Evolutionary conservation across 176 grass and related monocot species (phyloP), one percentile per base, ranked within the genome.

Genomic region (Oryza meridionalis): DNA sequence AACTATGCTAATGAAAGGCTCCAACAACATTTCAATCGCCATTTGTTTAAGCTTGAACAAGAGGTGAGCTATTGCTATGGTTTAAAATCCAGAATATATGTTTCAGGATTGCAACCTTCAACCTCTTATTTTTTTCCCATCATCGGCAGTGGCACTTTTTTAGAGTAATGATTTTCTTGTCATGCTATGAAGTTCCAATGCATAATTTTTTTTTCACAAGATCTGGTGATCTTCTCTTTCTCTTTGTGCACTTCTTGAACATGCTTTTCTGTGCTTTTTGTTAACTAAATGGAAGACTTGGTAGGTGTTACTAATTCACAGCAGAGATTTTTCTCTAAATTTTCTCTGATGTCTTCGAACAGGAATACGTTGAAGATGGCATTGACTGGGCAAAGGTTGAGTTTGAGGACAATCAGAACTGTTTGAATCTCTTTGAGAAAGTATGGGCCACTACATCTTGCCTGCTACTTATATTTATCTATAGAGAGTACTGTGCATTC

Each of bases 351-450:
- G 80, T 82, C 15, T 77, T 38, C 80, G 47, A 51, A 38, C 87
- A 94, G 93, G 96, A 99, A 87, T 99, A 99, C 75, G 81, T 96
- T 81, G 91, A 99, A 66, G 96, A 99, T 81, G 96, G 96, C 73
- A 99, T 99, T 62, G 96, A 99, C 81, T 99, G 96, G 96, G 87
- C 91, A 70, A 99, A 99, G 74, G 96, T 99, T 83, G 91, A 99
- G 32, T 99, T 99, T 84, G 96, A 96, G 77, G 96, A 99, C 75
- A 99, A 99, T 51, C 83, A 95, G 83, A 90, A 92, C 49, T 96
- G 96, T 79, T 86, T 99, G 75, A 92, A 92, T 88, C 85, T 99
- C 67, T 96, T 99, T 38, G 96, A 99, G 78, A 99, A 96, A 89
- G 93, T 94, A 92, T 67, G 90, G 32, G 11, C 13, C 69, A 49